Evolutionary conservation across 208 protist genomes (phyloP), one percentile per base, ranked within the genome.

Genomic region (Leishmania lainsoni): DNA sequence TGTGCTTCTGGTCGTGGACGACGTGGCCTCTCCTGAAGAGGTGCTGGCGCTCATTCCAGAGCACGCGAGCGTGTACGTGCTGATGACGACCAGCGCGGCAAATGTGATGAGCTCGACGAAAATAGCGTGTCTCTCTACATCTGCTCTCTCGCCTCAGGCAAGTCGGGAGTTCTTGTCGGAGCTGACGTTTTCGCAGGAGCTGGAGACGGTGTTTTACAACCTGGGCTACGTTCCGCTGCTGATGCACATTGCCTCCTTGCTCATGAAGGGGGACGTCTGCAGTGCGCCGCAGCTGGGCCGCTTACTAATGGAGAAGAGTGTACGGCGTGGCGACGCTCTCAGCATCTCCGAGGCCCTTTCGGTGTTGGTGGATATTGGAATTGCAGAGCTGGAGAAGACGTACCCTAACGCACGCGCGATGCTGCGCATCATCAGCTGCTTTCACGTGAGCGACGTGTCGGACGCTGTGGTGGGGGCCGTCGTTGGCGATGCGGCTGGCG

Each of bases 1-100:
- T 77, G 92, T 96, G 49, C 85, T 98, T 20, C 79, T 98, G 10
- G 90, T 98, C 22, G 39, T 98, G n/a, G 94, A 98, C 76, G 92
- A 94, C 59, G 89, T 91, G 1, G 54, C 51, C 26, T 76, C 92
- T 49, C 82, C 86, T 3, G 81, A 79, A 51, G 76, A 66, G 48
- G 84, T 80, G 1, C 48, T 92, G 9, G 10, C 32, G 45, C 71
- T 83, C 9, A 75, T 97, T 39, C 92, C 94, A 0, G 79, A 87
- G n/a, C 92, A 96, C 74, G 49, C 74, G 32, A 88, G 91, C 56
- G 81, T 97, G 42, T 95, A 93, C 76, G 86, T 92, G 48, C 54
- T 97, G 9, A 66, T 97, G 42, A 97, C 94, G 14, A 92, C 86
- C 35, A 87, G 56, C 70, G 75, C 79, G 32, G 51, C 77, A 10